phyloP scores from a whole-genome alignment of 176 grass and related monocot genomes.

The Musa troglodytarum region DNA sequence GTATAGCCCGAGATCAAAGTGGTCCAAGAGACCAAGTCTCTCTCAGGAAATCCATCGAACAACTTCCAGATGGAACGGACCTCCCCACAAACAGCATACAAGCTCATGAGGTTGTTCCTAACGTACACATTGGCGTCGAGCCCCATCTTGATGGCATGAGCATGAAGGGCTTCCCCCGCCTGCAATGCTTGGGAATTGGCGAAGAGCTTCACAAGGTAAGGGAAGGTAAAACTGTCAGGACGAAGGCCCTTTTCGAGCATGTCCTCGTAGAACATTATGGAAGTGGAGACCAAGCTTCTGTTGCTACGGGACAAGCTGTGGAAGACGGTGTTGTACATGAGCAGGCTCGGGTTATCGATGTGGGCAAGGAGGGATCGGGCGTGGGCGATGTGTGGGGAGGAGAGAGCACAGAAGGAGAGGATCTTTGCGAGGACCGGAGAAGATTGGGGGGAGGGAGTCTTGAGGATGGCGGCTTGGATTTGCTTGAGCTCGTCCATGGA shows the following conservation, averaged over 20 bases:
- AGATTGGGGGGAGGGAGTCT: background rate
- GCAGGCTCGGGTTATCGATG: background rate
- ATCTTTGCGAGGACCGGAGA: background rate
- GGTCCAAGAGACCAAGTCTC: constrained; percentile 45
- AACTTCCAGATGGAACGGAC: background rate
- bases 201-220: constrained; percentile 23
- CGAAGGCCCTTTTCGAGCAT: constrained; percentile 14
- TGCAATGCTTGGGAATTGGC: constrained; percentile 15
- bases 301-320: constrained; percentile 7
- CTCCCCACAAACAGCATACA: constrained; percentile 27
- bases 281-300: constrained; percentile 2
- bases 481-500: constrained; percentile 5
- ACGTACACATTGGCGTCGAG: constrained; percentile 16
- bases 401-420: background rate
- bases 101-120: constrained; percentile 26
- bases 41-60: constrained; percentile 13
- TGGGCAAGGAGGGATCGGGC: background rate
- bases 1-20: constrained; percentile 27
- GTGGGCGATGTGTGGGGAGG: background rate
- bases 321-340: constrained; percentile 18
- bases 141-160: constrained; percentile 26
- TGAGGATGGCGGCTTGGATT: background rate
- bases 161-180: constrained; percentile 24
- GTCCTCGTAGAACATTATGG: constrained; percentile 16
- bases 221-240: constrained; percentile 35